Percentiles rank a stretch among this genome's conserved stretches.
phyloP scores from a whole-genome alignment of 352 stramenopile species.

The Globisporangium recalcitrans region DNA sequence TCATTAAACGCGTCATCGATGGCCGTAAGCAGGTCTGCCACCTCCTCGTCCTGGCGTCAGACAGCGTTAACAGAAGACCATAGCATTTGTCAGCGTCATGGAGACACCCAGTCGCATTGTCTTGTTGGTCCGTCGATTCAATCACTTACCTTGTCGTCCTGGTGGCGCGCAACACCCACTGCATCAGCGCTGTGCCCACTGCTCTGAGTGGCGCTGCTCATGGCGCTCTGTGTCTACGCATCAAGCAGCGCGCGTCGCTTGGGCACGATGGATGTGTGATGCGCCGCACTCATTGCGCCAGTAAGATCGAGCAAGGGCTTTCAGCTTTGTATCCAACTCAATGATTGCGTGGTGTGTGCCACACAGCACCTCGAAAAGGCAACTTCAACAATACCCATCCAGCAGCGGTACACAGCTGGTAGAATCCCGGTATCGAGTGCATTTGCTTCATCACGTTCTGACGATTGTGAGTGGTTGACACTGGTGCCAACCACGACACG shows the following conservation, averaged over 20 bases:
- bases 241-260: background rate
- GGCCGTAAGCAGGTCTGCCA: background rate
- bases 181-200: background rate
- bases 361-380: background rate
- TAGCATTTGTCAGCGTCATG: background rate
- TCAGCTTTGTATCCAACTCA: background rate
- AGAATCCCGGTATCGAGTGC: background rate
- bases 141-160: background rate
- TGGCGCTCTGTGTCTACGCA: background rate
- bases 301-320: background rate
- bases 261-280: constrained; percentile 4
- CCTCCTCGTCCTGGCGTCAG: background rate
- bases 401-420: background rate
- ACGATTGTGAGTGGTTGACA: too few species aligned
- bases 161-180: background rate
- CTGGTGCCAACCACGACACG: too few species aligned
- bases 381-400: constrained; percentile 4
- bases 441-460: too few species aligned
- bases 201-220: background rate
- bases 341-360: background rate
- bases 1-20: background rate
- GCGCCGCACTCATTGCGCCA: background rate
- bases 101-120: background rate
- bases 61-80: background rate
- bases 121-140: background rate